phyloP scores from a whole-genome alignment of 306 rosid species.

The Pterocarpus santalinus region DNA sequence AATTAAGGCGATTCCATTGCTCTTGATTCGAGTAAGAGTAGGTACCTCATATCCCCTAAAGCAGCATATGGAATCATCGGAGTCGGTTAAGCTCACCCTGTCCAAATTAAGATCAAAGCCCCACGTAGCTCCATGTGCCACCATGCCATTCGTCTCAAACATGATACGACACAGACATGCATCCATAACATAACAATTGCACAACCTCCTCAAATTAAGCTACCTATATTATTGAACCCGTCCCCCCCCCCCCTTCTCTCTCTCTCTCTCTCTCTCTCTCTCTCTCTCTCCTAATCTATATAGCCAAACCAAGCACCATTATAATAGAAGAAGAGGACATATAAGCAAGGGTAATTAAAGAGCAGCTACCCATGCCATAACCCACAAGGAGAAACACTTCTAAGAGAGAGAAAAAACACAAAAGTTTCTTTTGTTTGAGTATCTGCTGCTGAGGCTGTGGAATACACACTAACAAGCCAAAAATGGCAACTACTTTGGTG shows the following conservation, averaged over 20 bases:
- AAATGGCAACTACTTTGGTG: constrained; percentile 55
- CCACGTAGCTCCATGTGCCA: neutral
- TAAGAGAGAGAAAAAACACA: constrained; percentile 1
- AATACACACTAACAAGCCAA: constrained; percentile 41
- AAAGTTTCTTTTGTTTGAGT: constrained; percentile 13
- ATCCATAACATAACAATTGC: neutral
- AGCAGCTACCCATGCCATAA: neutral
- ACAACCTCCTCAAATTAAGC: neutral
- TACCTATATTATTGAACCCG: constrained; percentile 11
- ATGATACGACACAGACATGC: neutral
- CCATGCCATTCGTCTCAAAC: neutral
- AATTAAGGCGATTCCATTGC: no score
- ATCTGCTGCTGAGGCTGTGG: neutral
- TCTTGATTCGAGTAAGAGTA: no score
- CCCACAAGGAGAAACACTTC: constrained; percentile 42
- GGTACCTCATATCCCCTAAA: no score
- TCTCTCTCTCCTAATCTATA: constrained; percentile 56
- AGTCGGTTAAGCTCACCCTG: no score
- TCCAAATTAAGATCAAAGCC: neutral
- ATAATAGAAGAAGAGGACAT: constrained; percentile 55
- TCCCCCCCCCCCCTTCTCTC: no score
- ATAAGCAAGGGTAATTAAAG: neutral
- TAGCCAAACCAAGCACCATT: constrained; percentile 54
- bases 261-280: neutral
- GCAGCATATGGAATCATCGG: no score